These are phyloP conservation scores for Colletotrichum tamarilloi DNA, from an alignment of 2,329 filamentous ascomycete genomes.

Conservation along the genomic window DNA sequence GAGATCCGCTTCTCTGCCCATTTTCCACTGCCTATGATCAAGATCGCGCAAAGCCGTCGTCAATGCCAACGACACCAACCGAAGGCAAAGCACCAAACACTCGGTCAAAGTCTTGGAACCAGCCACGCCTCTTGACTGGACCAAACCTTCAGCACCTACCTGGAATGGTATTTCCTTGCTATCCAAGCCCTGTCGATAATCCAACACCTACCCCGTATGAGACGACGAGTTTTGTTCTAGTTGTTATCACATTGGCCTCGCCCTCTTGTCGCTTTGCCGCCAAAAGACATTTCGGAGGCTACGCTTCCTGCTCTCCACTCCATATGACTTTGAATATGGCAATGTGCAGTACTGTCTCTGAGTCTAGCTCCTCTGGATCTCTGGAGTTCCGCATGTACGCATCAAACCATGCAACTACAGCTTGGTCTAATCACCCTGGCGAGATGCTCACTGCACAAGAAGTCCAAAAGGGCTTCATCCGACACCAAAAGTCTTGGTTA, in stretches of 20 bases:
- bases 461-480: conserved; percentile 23
- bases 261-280: neutral
- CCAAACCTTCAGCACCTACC: neutral
- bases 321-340: neutral
- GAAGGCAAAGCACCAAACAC: neutral
- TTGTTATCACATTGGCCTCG: neutral
- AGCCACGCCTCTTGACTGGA: conserved; percentile 8
- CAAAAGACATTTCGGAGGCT: neutral
- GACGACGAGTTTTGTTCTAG: neutral
- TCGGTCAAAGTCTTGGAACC: conserved; percentile 4
- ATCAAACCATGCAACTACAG: conserved; percentile 8
- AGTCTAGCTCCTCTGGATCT: neutral
- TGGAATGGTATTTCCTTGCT: neutral
- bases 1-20: neutral
- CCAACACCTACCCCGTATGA: neutral
- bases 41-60: neutral
- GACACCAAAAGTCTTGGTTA: conserved; percentile 18
- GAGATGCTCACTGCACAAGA: conserved; percentile 12
- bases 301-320: neutral
- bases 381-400: neutral
- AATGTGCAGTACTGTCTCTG: neutral
- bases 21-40: neutral
- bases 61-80: neutral
- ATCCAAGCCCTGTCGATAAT: neutral
- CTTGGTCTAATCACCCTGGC: neutral